Base-by-base conservation (phyloP, 352 stramenopile genomes). In the Elongisporangium prolatum region DNA sequence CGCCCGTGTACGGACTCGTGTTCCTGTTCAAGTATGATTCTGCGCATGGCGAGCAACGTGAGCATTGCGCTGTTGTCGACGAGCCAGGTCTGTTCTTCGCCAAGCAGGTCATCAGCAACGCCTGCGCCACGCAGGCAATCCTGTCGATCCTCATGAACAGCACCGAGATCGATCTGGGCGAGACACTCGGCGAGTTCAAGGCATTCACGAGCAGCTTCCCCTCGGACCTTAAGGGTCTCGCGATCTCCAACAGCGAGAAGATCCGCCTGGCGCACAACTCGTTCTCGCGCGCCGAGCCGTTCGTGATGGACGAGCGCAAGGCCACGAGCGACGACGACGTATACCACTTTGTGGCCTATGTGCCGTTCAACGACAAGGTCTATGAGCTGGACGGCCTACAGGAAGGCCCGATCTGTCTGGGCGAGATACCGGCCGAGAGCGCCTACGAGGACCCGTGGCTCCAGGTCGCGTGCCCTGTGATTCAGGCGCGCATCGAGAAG, bases 301-400 rank as follows among this genome's bases (percentile, higher is more conserved):
- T 96, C 37, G 75, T 95, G 6, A 68, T 90, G 40, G 80, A 93
- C 18, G 76, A 91, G 59, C 64, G 78, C 38, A 89, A 86, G 50
- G 75, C 71, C 22, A 91, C 86, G 22, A 65, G 67, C n/a, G 77
- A 96, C 53, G 91, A 98, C 62, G 94, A 98, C 52, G 95, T 98
- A 18, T 98, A 98, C 72, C 97, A 99, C 70, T 99, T 99, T 77
- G 85, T 99, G n/a, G 93, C 96, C 16, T 99, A 98, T 67, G 81
- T 98, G 37, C 91, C 91, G 0, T 72, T 89, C 22, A 77, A 93
- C 67, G 88, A 85, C 25, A 86, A 77, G 37, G 88, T 98, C 0
- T 98, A 98, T 72, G 96, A 99, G 80, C 82, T 99, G 18, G 97
- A 99, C 72, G 97, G 97, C 11, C 74, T 99, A 0, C 77, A 88